These are phyloP conservation scores for Prunus salicina DNA, from an alignment of 306 rosid species.

Conservation along the genomic window DNA sequence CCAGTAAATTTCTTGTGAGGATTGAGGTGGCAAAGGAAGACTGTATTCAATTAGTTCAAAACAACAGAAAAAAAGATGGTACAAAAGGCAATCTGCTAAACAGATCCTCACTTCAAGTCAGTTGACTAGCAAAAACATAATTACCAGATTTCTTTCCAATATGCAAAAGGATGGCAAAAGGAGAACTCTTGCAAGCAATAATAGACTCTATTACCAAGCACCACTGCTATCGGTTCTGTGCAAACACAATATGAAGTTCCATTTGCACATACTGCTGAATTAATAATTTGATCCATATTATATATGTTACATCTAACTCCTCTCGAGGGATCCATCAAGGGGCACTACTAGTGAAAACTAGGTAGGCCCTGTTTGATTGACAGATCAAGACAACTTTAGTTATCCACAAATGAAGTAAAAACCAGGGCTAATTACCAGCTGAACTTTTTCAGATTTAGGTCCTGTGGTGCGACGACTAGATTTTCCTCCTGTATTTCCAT, in stretches of 20 bases:
- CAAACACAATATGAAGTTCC: background rate
- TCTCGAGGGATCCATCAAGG: background rate
- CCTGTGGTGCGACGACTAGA: conserved; percentile 47
- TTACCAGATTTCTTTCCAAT: background rate
- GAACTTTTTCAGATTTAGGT: conserved; percentile 78
- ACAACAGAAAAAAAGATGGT: background rate
- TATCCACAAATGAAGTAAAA: conserved; percentile 13
- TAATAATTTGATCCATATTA: background rate
- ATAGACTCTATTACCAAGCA: conserved; percentile 1
- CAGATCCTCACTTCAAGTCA: conserved; percentile 7
- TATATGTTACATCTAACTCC: background rate
- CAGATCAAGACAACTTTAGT: conserved; percentile 8
- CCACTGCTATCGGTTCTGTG: background rate
- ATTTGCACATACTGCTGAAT: background rate
- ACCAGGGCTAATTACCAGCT: conserved; percentile 55
- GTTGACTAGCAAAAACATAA: background rate
- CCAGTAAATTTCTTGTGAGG: conserved; percentile 12
- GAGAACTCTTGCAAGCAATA: background rate
- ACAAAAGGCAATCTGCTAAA: background rate
- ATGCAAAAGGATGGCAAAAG: background rate
- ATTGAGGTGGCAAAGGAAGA: background rate
- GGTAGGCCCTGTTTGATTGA: conserved; percentile 12
- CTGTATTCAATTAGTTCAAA: background rate
- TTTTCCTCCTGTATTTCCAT: conserved; percentile 47
- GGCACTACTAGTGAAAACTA: conserved; percentile 4